Evolutionary conservation across 257 asterid genomes (phyloP), one percentile per base, ranked within the genome.

Genomic region (Plantago ovata): DNA sequence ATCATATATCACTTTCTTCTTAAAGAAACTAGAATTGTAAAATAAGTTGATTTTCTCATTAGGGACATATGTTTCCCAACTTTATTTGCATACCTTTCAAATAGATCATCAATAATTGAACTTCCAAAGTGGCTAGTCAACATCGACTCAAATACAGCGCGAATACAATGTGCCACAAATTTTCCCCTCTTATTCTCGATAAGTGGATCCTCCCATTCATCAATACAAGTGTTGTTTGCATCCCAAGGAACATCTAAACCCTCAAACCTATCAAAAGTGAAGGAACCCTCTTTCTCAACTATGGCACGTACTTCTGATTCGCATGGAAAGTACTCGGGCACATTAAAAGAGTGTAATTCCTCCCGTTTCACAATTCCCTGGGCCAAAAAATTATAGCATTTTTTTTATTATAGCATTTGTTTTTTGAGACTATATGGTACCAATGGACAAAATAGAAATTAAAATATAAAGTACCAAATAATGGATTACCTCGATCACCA

Each of bases 331-430:
- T 73, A 73, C 0, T 58, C 23, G 21, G 75, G 75, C 43, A 73
- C 10, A 43, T 73, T 73, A 38, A 73, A 69, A 6, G 79, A 64
- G 28, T 64, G 45, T 28, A 73, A 12, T 23, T 73, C 69, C 6
- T 56, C 63, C 56, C n/a, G 18, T 56, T 55, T 57, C 16, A 73
- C 50, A 3, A 47, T 38, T 6, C 79, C 79, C 79, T 69, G 63
- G 28, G 32, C 56, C 22, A 8, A 19, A 13, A 21, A 15, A 7
- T 18, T 9, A n/a, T n/a, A n/a, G 2, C 1, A 20, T 43, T 1
- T 16, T 13, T 6, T 2, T 13, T 10, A 6, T n/a, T n/a, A n/a
- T n/a, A n/a, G n/a, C n/a, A 3, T 10, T 11, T 7, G 1, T 0
- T 13, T 13, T 9, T 8, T n/a, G 4, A 42, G 3, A 49, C 20